Evolutionary conservation across 2,329 filamentous ascomycete species (phyloP), one percentile per base, ranked within the genome.

Genomic region (Helminthosporium solani): DNA sequence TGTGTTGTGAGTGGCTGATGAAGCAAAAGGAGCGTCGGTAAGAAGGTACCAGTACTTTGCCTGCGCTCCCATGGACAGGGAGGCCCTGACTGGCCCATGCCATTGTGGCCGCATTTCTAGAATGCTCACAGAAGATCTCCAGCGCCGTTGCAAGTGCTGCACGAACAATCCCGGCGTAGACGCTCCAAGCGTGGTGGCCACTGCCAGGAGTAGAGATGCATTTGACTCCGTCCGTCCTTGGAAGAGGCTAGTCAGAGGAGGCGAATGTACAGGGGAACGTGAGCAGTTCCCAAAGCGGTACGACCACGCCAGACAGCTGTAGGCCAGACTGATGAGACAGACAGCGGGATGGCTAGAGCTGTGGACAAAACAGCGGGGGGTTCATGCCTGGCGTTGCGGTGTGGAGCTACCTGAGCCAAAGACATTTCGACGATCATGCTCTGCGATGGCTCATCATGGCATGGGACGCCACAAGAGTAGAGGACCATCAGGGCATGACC

Each of bases 111-210:
- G 64, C 68, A 67, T 69, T 71, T 72, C 68, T 67, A 71, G 68
- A 71, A 71, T 56, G 60, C 61, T 60, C 57, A 60, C 56, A 64
- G 64, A 67, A 70, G 67, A 70, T 71, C 68, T 70, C 66, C 67
- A 67, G 57, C 58, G 56, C 67, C 65, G 68, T 71, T 70, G 58
- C 60, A 68, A 56, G 40, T 45, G 54, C 53, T 65, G 64, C 67
- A 70, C 55, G 64, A 58, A 43, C 54, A 52, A 67, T 61, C 62
- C 66, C 63, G 57, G 60, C 44, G 60, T 56, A 57, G 49, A 54
- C 31, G 40, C 45, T 47, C 48, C 50, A 57, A 51, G 64, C 63
- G 57, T 61, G 58, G 64, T 63, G 63, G 62, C 28, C 28, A 31
- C 12, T 12, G 28, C 58, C 60, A 67, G 60, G 53, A 59, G 53